Evolutionary conservation across 371 early-diverging fungal genomes (phyloP).

Genomic region (Mortierella sp.): DNA sequence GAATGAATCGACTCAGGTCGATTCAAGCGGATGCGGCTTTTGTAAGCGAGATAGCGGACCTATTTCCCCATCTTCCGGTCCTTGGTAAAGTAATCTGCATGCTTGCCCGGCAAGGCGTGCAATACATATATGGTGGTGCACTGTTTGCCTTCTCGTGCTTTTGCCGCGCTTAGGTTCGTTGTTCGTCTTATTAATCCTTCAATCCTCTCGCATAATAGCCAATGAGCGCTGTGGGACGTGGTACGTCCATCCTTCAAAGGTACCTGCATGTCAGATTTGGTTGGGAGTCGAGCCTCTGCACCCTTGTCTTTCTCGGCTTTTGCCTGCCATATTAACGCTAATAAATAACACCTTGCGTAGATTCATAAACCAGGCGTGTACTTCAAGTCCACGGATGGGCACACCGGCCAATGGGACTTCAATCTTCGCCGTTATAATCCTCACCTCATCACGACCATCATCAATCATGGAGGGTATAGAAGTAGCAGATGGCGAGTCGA

Average conservation of each 20-base stretch:
- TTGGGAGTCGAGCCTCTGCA: background rate
- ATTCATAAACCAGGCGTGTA: slow-evolving; percentile 75
- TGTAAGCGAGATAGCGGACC: slow-evolving; percentile 65
- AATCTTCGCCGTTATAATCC: slow-evolving; percentile 82
- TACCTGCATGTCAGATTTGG: slow-evolving; percentile 29
- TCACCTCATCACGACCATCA: slow-evolving; percentile 73
- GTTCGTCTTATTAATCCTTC: background rate
- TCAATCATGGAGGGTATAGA: slow-evolving; percentile 66
- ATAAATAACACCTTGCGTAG: slow-evolving; percentile 33
- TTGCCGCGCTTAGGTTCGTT: background rate
- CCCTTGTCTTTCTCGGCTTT: background rate
- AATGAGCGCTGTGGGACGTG: slow-evolving; percentile 89
- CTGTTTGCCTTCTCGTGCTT: background rate
- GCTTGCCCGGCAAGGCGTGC: too few species aligned
- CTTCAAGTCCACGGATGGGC: slow-evolving; percentile 94
- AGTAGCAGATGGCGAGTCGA: too few species aligned
- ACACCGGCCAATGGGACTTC: slow-evolving; percentile 86
- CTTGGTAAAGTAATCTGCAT: slow-evolving; percentile 62
- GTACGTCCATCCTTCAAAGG: slow-evolving; percentile 78
- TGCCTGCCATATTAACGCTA: too few species aligned
- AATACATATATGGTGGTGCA: background rate
- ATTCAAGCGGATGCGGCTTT: slow-evolving; percentile 82
- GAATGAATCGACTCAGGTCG: slow-evolving; percentile 83
- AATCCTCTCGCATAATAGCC: slow-evolving; percentile 54
- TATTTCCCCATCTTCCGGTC: slow-evolving; percentile 72